Conservation (phyloP, 2,329 filamentous ascomycete genomes). For the Trichoderma endophyticum region DNA sequence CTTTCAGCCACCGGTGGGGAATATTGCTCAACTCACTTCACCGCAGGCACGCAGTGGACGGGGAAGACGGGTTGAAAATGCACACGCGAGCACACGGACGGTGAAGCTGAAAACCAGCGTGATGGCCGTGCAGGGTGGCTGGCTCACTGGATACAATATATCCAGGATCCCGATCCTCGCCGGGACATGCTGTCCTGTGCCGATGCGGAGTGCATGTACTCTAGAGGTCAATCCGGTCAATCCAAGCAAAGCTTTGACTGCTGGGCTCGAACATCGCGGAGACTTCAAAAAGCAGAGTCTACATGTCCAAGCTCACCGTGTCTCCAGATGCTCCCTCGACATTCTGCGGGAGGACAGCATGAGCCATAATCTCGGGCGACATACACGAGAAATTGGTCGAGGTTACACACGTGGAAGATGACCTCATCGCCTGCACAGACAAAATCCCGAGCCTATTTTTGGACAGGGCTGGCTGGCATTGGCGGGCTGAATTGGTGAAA, state of each 20-base stretch:
- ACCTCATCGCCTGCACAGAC: neutral
- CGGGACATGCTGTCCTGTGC: neutral
- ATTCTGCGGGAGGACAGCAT: neutral
- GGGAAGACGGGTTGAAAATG: neutral
- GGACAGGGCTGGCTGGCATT: slow-evolving; percentile 4
- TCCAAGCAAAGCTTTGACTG: neutral
- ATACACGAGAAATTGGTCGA: slow-evolving; percentile 8
- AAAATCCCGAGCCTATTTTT: slow-evolving; percentile 8
- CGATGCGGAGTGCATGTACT: neutral
- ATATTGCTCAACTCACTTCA: neutral
- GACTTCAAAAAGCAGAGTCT: neutral
- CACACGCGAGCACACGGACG: neutral
- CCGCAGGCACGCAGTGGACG: neutral
- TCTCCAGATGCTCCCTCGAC: neutral
- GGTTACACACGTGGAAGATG: neutral
- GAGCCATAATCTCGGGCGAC: neutral
- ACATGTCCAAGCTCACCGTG: neutral
- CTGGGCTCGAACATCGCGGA: too few species aligned
- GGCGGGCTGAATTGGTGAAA: neutral
- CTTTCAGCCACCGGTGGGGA: slow-evolving; percentile 5
- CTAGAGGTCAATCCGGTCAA: neutral
- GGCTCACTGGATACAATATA: neutral
- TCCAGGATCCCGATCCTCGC: slow-evolving; percentile 3
- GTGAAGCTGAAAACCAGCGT: slow-evolving; percentile 8
- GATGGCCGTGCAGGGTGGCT: slow-evolving; percentile 7